A percentile compares a stretch with the other conserved stretches of the same genome.
These are phyloP conservation scores for Colletotrichum scovillei DNA, from an alignment of 2,329 filamentous ascomycete genomes.

Conservation along the genomic window DNA sequence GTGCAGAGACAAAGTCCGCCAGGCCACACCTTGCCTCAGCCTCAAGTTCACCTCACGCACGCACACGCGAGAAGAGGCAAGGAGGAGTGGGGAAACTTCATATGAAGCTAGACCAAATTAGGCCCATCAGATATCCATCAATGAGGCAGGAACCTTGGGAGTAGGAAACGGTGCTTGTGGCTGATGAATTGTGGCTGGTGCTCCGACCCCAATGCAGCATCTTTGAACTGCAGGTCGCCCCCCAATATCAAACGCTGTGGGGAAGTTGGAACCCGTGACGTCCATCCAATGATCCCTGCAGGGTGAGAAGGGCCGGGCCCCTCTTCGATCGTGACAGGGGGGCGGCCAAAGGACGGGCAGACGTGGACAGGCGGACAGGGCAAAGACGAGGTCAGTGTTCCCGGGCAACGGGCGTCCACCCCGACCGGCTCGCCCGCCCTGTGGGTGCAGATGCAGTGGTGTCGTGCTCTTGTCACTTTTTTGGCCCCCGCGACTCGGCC, in stretches of 20 bases:
- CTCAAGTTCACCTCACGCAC: neutral
- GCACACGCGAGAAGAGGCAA: neutral
- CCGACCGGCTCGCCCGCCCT: conserved; percentile 12
- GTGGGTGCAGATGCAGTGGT: conserved; percentile 4
- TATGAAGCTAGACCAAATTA: neutral
- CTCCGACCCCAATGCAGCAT: neutral
- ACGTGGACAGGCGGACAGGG: neutral
- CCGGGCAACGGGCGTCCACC: conserved; percentile 34
- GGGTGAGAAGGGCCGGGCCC: conserved; percentile 9
- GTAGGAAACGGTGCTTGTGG: neutral
- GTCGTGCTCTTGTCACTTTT: conserved; percentile 4
- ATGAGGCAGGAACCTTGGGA: neutral
- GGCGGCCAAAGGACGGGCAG: neutral
- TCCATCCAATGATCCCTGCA: conserved; percentile 28
- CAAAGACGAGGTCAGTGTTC: conserved; percentile 27
- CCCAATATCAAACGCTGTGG: conserved; percentile 12
- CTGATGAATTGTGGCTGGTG: neutral
- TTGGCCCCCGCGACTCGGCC: conserved; percentile 11
- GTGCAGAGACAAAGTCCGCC: neutral
- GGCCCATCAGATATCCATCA: neutral
- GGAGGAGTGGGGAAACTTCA: neutral
- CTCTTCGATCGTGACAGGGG: conserved; percentile 29
- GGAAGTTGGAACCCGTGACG: conserved; percentile 25
- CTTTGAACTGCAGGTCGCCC: neutral
- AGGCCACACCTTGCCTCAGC: conserved; percentile 16